Percentiles rank a stretch among this genome's conserved stretches.
Evolutionary conservation across 768 basidiomycete genomes (phyloP).

Genomic region (Phlebiopsis gigantea): DNA sequence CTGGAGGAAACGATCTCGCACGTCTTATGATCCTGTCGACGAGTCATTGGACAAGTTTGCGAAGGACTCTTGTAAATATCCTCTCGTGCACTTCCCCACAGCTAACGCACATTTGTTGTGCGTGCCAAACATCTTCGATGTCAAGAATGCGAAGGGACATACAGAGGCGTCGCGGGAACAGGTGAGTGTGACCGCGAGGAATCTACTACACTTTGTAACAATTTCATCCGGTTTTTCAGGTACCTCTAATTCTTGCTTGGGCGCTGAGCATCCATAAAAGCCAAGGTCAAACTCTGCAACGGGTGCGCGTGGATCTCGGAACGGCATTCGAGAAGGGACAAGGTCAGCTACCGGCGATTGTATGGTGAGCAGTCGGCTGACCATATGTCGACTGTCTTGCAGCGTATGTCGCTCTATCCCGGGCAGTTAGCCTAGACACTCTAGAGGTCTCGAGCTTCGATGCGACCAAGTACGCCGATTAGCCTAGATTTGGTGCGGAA

Average conservation of each 20-base stretch:
- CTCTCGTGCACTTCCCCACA: no score
- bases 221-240: conserved; percentile 20
- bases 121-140: conserved; percentile 51
- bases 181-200: conserved; percentile 27
- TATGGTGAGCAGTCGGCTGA: background rate
- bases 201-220: background rate
- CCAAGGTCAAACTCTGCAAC: conserved; percentile 82
- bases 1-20: no score
- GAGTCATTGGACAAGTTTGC: no score
- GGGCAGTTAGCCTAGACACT: conserved; percentile 59
- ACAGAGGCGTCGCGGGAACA: conserved; percentile 58
- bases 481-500: background rate
- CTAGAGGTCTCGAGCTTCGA: conserved; percentile 65
- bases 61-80: no score
- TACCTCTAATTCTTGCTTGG: conserved; percentile 70
- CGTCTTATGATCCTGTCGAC: no score
- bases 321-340: conserved; percentile 77
- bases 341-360: conserved; percentile 36
- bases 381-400: background rate
- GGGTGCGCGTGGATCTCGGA: conserved; percentile 73
- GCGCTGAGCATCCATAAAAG: conserved; percentile 84
- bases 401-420: conserved; percentile 73
- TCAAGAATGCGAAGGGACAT: conserved; percentile 36
- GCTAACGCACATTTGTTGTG: conserved; percentile 26
- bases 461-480: conserved; percentile 39